phyloP scores from a whole-genome alignment of 495 filamentous ascomycete genomes.

The Letharia lupina region DNA sequence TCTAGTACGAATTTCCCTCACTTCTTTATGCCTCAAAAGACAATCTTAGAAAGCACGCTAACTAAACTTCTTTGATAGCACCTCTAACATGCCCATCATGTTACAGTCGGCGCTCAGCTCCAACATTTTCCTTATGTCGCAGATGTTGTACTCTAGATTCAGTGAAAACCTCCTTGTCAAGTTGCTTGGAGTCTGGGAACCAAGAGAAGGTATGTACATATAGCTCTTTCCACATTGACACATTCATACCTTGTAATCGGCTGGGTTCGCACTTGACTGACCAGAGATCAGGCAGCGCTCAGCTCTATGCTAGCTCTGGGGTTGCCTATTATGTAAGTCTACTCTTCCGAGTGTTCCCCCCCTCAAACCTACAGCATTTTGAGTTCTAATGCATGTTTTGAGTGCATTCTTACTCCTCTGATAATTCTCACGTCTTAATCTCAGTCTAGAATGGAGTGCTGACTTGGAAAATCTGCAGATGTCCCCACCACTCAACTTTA shows the following conservation, averaged over 20 bases:
- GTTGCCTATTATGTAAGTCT: constrained; percentile 58
- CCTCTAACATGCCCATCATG: constrained; percentile 92
- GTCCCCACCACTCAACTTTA: constrained; percentile 96
- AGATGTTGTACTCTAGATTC: constrained; percentile 99
- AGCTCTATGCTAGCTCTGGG: constrained; percentile 86
- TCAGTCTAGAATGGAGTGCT: neutral
- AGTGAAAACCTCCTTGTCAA: constrained; percentile 95
- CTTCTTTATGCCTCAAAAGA: neutral
- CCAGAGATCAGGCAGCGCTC: constrained; percentile 47
- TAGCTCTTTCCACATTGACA: neutral
- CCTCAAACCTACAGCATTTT: neutral
- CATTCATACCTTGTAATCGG: neutral
- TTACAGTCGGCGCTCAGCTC: constrained; percentile 94
- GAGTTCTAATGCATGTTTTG: neutral
- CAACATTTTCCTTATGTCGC: constrained; percentile 96
- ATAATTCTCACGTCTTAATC: neutral
- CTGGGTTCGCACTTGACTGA: neutral
- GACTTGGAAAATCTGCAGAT: constrained; percentile 37
- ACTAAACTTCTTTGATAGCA: constrained; percentile 20
- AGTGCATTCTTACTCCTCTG: neutral
- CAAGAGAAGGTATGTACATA: constrained; percentile 59
- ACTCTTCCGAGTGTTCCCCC: neutral
- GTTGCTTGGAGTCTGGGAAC: constrained; percentile 97
- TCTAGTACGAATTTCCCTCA: constrained; percentile 30
- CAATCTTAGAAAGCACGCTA: neutral